Percentiles rank a stretch among this genome's conserved stretches.
These are phyloP conservation scores for Clonostachys rhizophaga DNA, from an alignment of 2,329 filamentous ascomycete species.

Conservation along the genomic window DNA sequence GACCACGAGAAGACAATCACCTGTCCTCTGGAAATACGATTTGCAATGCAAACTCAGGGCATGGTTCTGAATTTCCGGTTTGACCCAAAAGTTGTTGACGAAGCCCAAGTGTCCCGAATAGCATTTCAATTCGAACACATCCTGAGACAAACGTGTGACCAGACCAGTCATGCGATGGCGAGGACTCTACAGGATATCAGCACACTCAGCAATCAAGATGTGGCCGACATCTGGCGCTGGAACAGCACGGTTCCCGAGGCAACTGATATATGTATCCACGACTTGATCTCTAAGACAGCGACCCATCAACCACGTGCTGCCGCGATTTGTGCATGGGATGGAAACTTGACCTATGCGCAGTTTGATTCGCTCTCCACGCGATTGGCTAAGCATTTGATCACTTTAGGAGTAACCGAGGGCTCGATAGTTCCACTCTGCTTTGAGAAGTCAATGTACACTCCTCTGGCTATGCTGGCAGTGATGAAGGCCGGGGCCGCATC, in stretches of 20 bases:
- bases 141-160: background rate
- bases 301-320: background rate
- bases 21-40: no score
- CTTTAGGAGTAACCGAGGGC: background rate
- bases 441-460: slow-evolving; percentile 16
- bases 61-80: no score
- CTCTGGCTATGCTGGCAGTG: slow-evolving; percentile 14
- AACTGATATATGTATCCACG: background rate
- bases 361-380: slow-evolving; percentile 10
- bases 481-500: slow-evolving; percentile 19
- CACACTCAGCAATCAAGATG: background rate
- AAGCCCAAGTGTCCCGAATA: no score
- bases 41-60: no score
- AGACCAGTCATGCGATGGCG: no score
- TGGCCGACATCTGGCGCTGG: background rate
- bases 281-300: background rate
- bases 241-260: background rate
- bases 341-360: slow-evolving; percentile 11
- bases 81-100: no score
- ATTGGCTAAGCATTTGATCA: slow-evolving; percentile 7
- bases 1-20: background rate
- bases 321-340: slow-evolving; percentile 16
- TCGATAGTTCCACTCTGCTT: slow-evolving; percentile 15
- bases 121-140: background rate
- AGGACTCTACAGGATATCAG: no score